A percentile compares a stretch with the other conserved stretches of the same genome.
phyloP scores from a whole-genome alignment of 352 stramenopile species.

The Phytophthora citricola region DNA sequence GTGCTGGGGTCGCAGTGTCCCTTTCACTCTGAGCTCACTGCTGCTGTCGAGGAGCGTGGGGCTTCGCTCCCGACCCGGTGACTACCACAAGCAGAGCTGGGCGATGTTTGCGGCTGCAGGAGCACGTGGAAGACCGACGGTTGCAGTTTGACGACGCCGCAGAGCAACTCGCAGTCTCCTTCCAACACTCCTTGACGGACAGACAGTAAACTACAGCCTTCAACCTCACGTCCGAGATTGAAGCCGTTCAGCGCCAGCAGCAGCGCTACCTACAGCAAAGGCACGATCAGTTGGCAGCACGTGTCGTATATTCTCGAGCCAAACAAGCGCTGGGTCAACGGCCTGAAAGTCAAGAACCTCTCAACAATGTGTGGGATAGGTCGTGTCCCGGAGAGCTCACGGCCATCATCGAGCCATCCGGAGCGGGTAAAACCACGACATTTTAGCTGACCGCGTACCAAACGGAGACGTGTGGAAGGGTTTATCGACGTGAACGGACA shows the following conservation, averaged over 20 bases:
- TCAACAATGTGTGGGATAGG: constrained; percentile 64
- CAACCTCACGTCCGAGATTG: constrained; percentile 24
- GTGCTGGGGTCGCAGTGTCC: too few species aligned
- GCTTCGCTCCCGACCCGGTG: too few species aligned
- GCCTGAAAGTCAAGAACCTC: constrained; percentile 6
- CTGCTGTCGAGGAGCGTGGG: too few species aligned
- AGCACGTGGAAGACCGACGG: too few species aligned
- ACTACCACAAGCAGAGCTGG: too few species aligned
- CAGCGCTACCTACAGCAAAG: constrained; percentile 40
- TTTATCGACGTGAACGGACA: constrained; percentile 60
- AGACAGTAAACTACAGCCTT: constrained; percentile 26
- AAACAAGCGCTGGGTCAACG: constrained; percentile 24
- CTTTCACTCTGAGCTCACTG: too few species aligned
- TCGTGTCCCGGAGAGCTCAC: constrained; percentile 68
- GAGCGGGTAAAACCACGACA: constrained; percentile 68
- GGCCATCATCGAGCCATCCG: constrained; percentile 71
- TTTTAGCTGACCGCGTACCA: constrained; percentile 57
- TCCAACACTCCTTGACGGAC: constrained; percentile 22
- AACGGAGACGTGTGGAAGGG: constrained; percentile 45
- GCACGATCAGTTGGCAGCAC: constrained; percentile 64
- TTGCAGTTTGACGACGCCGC: constrained; percentile 22
- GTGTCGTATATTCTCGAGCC: constrained; percentile 55
- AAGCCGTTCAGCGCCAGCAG: constrained; percentile 24
- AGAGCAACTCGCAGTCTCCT: constrained; percentile 20
- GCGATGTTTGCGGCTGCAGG: too few species aligned